Evolutionary conservation across 768 basidiomycete genomes (phyloP).

Genomic region (Rhizopogon sp.): DNA sequence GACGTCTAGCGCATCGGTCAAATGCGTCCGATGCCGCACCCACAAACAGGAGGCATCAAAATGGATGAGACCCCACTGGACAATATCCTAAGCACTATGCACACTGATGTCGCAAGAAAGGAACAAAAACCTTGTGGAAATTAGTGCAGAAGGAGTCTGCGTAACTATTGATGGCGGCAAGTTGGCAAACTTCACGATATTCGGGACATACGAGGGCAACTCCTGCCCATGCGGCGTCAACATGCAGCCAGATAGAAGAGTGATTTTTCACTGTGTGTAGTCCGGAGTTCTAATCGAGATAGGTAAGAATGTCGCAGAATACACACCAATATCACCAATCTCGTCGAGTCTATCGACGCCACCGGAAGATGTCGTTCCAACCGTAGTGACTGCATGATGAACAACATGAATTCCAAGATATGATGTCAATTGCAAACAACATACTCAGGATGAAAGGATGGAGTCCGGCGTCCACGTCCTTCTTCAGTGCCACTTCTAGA

Average conservation of each 20-base stretch:
- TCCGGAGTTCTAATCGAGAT: neutral
- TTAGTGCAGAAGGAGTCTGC: conserved; percentile 85
- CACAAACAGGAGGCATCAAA: conserved; percentile 81
- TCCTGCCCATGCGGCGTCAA: conserved; percentile 93
- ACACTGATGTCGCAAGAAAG: neutral
- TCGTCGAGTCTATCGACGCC: conserved; percentile 79
- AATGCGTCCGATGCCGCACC: conserved; percentile 35
- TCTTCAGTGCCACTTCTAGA: conserved; percentile 56
- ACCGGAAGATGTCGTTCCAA: conserved; percentile 89
- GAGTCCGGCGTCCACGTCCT: conserved; percentile 53
- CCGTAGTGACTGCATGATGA: conserved; percentile 62
- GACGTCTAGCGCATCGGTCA: too few relatives aligned
- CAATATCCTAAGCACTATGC: neutral
- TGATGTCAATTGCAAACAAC: too few relatives aligned
- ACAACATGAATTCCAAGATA: neutral
- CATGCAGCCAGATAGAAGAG: conserved; percentile 76
- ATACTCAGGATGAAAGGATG: conserved; percentile 43
- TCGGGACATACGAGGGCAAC: conserved; percentile 80
- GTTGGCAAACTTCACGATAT: conserved; percentile 51
- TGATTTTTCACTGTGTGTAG: conserved; percentile 44
- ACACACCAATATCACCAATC: conserved; percentile 63
- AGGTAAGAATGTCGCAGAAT: neutral
- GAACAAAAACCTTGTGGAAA: conserved; percentile 57
- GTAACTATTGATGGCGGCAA: conserved; percentile 69
- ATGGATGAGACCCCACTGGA: conserved; percentile 83